These are phyloP conservation scores for Jaapia argillacea DNA, from an alignment of 768 basidiomycete species.

Conservation along the genomic window DNA sequence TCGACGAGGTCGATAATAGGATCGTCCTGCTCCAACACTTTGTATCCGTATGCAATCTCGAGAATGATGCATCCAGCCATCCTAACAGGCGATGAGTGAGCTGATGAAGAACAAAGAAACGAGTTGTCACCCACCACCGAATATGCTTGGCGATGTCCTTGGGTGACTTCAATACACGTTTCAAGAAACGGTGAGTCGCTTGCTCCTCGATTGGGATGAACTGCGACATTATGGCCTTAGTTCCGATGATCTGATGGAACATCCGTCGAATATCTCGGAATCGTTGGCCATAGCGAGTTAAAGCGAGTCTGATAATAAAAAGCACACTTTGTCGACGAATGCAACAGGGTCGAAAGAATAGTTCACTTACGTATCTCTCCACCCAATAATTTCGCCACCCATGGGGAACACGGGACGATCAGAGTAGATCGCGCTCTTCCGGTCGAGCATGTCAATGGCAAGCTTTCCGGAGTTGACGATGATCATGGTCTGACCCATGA, in stretches of 20 bases:
- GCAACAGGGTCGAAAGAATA: too few relatives aligned
- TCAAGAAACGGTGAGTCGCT: constrained; percentile 34
- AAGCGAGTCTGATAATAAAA: constrained; percentile 25
- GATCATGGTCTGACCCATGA: constrained; percentile 19
- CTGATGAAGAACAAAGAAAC: not conserved
- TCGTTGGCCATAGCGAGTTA: constrained; percentile 29
- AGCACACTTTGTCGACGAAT: constrained; percentile 22
- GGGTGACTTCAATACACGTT: constrained; percentile 28
- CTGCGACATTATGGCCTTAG: constrained; percentile 22
- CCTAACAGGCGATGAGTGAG: constrained; percentile 10
- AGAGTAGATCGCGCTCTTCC: constrained; percentile 56
- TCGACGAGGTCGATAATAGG: constrained; percentile 16
- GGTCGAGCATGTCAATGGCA: constrained; percentile 27
- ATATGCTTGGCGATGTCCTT: constrained; percentile 26
- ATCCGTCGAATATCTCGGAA: constrained; percentile 33
- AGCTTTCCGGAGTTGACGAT: constrained; percentile 16
- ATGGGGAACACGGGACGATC: constrained; percentile 46
- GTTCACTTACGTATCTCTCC: not conserved
- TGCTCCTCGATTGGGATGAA: constrained; percentile 27
- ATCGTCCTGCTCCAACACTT: constrained; percentile 14
- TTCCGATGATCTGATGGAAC: constrained; percentile 31
- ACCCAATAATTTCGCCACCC: constrained; percentile 18
- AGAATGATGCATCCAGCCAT: constrained; percentile 16
- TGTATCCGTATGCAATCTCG: constrained; percentile 19
- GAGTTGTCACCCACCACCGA: constrained; percentile 23